phyloP scores from a whole-genome alignment of 1,284 basidiomycete species.

The Coniophora puteana region DNA sequence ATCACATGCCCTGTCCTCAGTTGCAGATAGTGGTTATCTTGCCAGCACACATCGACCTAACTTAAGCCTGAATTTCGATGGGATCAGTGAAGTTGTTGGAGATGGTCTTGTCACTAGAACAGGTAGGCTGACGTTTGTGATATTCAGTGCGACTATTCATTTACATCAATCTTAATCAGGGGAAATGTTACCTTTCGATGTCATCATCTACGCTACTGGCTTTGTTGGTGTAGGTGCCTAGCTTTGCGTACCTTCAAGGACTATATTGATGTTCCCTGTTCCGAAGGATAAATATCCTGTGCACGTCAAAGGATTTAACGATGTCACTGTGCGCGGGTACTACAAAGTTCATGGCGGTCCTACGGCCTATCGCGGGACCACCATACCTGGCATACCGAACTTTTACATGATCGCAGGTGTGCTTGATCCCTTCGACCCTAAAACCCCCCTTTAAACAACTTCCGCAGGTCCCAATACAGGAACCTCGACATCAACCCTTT shows the following conservation, averaged over 20 bases:
- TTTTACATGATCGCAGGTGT: conserved; percentile 29
- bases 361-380: conserved; percentile 31
- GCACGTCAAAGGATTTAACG: conserved; percentile 23
- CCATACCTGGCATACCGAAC: conserved; percentile 35
- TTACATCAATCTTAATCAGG: conserved; percentile 15
- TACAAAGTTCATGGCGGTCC: conserved; percentile 32
- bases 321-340: conserved; percentile 27
- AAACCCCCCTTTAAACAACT: background rate
- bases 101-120: conserved; percentile 33
- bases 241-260: background rate
- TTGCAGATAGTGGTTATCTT: conserved; percentile 36
- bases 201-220: conserved; percentile 31
- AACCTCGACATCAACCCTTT: conserved; percentile 29
- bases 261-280: too few species aligned
- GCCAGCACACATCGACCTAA: conserved; percentile 37
- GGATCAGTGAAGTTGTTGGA: conserved; percentile 33
- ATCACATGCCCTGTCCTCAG: conserved; percentile 25
- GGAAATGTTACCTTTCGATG: conserved; percentile 24
- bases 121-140: conserved; percentile 20
- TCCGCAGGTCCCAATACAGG: conserved; percentile 27
- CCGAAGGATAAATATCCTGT: conserved; percentile 25
- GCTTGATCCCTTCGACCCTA: background rate
- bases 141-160: conserved; percentile 21
- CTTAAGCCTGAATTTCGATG: conserved; percentile 35
- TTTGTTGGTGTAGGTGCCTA: conserved; percentile 22